phyloP scores from a whole-genome alignment of 805 yeast species.

The Candida mattraensis region DNA sequence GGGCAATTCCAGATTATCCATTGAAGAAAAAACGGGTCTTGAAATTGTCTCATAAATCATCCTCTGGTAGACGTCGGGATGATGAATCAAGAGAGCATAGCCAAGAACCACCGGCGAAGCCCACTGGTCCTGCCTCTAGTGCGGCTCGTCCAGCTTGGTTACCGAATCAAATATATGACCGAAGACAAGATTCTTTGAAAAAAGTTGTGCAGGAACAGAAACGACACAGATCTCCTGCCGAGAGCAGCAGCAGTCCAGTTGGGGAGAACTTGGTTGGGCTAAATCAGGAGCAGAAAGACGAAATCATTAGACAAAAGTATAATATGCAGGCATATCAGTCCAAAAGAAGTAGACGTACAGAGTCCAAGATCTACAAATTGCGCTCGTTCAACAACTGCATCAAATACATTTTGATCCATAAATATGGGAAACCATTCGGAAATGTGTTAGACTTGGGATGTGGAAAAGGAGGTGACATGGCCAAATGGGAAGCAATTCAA shows the following conservation, averaged over 20 bases:
- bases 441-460: conserved; percentile 86
- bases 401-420: conserved; percentile 79
- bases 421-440: conserved; percentile 54
- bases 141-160: too few relatives aligned
- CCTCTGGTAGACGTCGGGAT: conserved; percentile 17
- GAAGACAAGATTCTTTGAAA: too few relatives aligned
- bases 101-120: too few relatives aligned
- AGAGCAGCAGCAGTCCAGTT: conserved; percentile 10
- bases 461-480: conserved; percentile 97
- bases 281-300: conserved; percentile 46
- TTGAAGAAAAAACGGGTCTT: conserved; percentile 23
- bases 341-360: conserved; percentile 57
- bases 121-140: too few relatives aligned
- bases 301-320: conserved; percentile 78
- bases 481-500: conserved; percentile 78
- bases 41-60: conserved; percentile 13
- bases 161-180: too few relatives aligned
- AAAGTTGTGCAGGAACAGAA: too few relatives aligned
- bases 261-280: conserved; percentile 33
- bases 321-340: conserved; percentile 78
- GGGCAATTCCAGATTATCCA: conserved; percentile 7
- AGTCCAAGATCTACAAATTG: conserved; percentile 82
- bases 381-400: conserved; percentile 90
- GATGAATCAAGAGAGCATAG: conserved; percentile 7
- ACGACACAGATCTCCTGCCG: not conserved